These are phyloP conservation scores for Sporobolus alterniflorus DNA, from an alignment of 202 grass and related monocot species.

Conservation along the genomic window DNA sequence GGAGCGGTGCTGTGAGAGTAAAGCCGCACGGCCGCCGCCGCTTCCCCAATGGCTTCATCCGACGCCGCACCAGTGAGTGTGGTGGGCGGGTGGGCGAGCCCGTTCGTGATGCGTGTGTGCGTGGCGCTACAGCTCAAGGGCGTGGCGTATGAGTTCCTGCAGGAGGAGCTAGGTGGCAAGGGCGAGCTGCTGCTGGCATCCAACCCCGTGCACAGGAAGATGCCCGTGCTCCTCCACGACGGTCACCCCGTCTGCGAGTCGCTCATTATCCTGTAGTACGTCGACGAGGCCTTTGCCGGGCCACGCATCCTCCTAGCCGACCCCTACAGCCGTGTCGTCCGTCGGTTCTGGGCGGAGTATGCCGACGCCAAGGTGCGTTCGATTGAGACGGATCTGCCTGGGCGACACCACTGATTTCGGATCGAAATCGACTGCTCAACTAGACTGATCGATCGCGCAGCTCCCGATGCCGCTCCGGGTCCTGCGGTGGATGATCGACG, in stretches of 20 bases:
- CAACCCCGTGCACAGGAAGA: conserved; percentile 50
- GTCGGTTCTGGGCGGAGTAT: conserved; percentile 44
- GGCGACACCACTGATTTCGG: neutral
- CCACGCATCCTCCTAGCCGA: conserved; percentile 31
- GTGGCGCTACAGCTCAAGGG: conserved; percentile 35
- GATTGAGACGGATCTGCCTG: neutral
- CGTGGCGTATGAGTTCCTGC: conserved; percentile 37
- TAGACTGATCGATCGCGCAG: neutral
- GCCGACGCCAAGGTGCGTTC: conserved; percentile 24
- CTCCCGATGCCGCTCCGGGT: conserved; percentile 6
- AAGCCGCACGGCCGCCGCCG: neutral
- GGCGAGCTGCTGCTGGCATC: conserved; percentile 34
- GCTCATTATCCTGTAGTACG: conserved; percentile 11
- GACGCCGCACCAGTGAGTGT: conserved; percentile 6
- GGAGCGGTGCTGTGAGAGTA: no score
- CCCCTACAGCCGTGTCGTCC: conserved; percentile 23
- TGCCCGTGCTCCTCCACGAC: conserved; percentile 46
- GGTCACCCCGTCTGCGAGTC: conserved; percentile 45
- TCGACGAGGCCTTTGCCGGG: conserved; percentile 23
- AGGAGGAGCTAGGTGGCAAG: conserved; percentile 30
- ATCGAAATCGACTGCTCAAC: neutral
- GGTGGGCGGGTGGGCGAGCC: conserved; percentile 41
- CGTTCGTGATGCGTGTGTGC: conserved; percentile 23
- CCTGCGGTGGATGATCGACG: neutral
- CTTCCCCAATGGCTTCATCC: neutral